Base-by-base conservation (phyloP, 768 basidiomycete species). In the Mycena galericulata region DNA sequence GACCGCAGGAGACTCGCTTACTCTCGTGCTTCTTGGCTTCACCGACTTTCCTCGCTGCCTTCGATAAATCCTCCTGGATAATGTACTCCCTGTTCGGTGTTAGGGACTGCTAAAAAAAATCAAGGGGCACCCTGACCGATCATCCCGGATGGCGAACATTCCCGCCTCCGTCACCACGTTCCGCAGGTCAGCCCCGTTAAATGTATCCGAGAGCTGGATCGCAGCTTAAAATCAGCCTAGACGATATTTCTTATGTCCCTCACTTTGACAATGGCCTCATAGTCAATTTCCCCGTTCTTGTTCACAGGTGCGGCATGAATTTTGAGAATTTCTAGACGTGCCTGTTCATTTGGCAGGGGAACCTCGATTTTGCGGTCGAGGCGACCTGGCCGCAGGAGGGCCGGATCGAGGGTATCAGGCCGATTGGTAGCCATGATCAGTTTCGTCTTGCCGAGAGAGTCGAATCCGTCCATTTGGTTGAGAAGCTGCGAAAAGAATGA, bases 391-490 rank as follows among this genome's bases (percentile, higher is more conserved):
- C 97, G 94, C 62, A 99, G 87, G 26, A 99, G 89, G 17, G 97
- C 97, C 17, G 98, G 98, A 80, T 99, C 98, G 36, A 98, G 89
- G 2, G 97, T 99, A 79, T 99, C 98, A 0, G 98, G 98, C 76
- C 98, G 87, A 84, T 99, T 99, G 27, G 98, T 99, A n/a, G 98
- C 98, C 95, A 99, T 98, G 79, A 99, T 99, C 59, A 99, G 88
- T 80, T 99, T 99, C 36, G 97, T 98, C 71, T 85, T 86, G 49
- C 98, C 98, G 30, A 99, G 85, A 18, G 97, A 96, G 80, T 99
- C 98, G 82, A 99, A 99, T 26, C 98, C 98, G 78, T 99, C 98
- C 96, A 99, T 98, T 81, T 99, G 97, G 76, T 99, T 99, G 34
- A 99, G 87, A 27, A 99, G 85, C 96, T 97, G 74, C 20, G 47